Evolutionary conservation across 331 rosid genomes (phyloP), one percentile per base, ranked within the genome.

Genomic region (Rosa hybrid): DNA sequence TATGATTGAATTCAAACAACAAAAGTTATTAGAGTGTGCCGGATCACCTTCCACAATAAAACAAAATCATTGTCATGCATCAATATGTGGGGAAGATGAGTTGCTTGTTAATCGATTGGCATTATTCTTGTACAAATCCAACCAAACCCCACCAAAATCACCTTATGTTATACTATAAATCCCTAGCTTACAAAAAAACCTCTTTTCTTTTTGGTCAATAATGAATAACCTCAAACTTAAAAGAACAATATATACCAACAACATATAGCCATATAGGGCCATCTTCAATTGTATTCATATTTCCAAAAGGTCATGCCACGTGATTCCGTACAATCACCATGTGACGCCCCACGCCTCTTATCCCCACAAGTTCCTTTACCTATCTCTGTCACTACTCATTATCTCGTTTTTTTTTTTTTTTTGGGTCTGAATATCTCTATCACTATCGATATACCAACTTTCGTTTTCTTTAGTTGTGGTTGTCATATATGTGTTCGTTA

Each of bases 41-140:
- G 7, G 7, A 5, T 53, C 7, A 17, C 4, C 0, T 20, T 6
- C 11, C 12, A 7, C 20, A 7, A 54, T 54, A 54, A 0, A 54
- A 2, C 25, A 50, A 50, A 54, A 54, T 48, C 12, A 81, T 57
- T 57, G 30, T 69, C 56, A 46, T 20, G 34, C 42, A 56, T 46
- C 39, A 8, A 20, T 30, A 53, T 68, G 70, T 68, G 84, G 53
- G 71, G 71, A 17, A 56, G 67, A 30, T n/a, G 20, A 75, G 50
- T 25, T 75, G 75, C 5, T 51, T 34, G 56, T 8, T 23, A 51
- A 73, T 13, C n/a, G 11, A 56, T n/a, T 56, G 27, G 25, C 63
- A 54, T 54, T 54, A 54, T 54, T 54, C 59, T 18, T 54, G 30
- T n/a, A 57, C 8, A 57, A 57, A 57, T 57, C 64, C 27, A 57